A percentile compares a stretch with the other conserved stretches of the same genome.
Conservation (phyloP, 768 basidiomycete species). For the Lactarius akahatsu region DNA sequence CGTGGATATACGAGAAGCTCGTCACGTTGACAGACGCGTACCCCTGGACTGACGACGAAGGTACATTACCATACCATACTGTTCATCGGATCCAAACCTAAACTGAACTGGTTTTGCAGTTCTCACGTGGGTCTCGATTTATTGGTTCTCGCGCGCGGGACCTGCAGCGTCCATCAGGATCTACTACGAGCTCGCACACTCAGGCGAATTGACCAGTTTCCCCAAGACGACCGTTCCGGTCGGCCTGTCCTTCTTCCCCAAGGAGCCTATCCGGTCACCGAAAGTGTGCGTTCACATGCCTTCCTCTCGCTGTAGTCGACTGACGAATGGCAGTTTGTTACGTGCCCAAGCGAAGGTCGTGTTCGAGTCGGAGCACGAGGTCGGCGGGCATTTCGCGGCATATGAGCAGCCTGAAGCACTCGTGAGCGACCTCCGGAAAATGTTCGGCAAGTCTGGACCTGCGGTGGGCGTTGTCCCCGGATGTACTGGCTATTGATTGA, state of each 20-base stretch:
- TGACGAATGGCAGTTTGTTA: constrained; percentile 19
- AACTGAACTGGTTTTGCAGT: constrained; percentile 38
- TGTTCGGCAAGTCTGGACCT: constrained; percentile 55
- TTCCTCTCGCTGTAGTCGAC: neutral
- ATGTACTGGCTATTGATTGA: constrained; percentile 1
- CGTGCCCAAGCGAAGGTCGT: constrained; percentile 41
- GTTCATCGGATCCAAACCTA: neutral
- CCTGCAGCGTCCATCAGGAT: constrained; percentile 58
- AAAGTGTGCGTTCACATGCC: constrained; percentile 38
- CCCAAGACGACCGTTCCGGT: constrained; percentile 40
- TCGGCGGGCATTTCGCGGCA: constrained; percentile 61
- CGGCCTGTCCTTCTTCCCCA: constrained; percentile 54
- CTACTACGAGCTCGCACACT: constrained; percentile 47
- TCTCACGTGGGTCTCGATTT: constrained; percentile 59
- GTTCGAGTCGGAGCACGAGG: constrained; percentile 48
- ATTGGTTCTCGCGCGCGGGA: constrained; percentile 57
- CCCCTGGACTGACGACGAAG: constrained; percentile 55
- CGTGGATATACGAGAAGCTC: constrained; percentile 38
- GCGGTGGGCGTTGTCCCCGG: constrained; percentile 49
- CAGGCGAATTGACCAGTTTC: neutral
- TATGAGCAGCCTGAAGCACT: constrained; percentile 50
- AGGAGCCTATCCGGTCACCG: constrained; percentile 41
- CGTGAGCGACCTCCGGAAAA: constrained; percentile 51
- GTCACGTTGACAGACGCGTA: constrained; percentile 43
- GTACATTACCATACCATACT: constrained; percentile 34